Evolutionary conservation across 1,284 basidiomycete species (phyloP).

Genomic region (Coniophora puteana): DNA sequence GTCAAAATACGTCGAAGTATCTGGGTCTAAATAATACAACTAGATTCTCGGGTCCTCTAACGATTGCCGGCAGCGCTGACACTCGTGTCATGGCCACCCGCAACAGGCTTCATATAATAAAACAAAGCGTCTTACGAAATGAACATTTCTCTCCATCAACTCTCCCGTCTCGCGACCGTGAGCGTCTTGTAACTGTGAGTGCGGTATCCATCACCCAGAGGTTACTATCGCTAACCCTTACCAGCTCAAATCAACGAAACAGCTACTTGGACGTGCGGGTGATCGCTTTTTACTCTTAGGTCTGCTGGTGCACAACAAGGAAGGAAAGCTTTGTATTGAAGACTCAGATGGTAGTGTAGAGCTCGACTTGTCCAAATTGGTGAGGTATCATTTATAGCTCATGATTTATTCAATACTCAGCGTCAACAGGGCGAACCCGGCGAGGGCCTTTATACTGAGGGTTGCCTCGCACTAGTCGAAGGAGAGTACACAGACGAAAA

Average conservation of each 20-base stretch:
- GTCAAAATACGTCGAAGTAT: background rate
- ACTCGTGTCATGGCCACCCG: slow-evolving; percentile 75
- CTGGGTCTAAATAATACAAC: slow-evolving; percentile 9
- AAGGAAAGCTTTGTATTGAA: slow-evolving; percentile 89
- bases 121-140: slow-evolving; percentile 86
- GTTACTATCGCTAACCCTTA: slow-evolving; percentile 10
- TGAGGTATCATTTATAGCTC: slow-evolving; percentile 34
- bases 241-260: slow-evolving; percentile 93
- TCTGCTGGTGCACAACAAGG: slow-evolving; percentile 87
- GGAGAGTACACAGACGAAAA: slow-evolving; percentile 95
- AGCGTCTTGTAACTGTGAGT: slow-evolving; percentile 81
- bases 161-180: slow-evolving; percentile 80
- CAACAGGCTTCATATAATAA: slow-evolving; percentile 84
- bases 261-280: slow-evolving; percentile 88
- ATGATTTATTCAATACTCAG: slow-evolving; percentile 5
- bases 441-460: slow-evolving; percentile 96
- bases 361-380: slow-evolving; percentile 86
- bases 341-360: slow-evolving; percentile 91
- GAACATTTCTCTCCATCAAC: slow-evolving; percentile 97
- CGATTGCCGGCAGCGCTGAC: slow-evolving; percentile 75
- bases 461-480: slow-evolving; percentile 92
- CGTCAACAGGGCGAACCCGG: slow-evolving; percentile 77
- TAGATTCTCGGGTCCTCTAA: slow-evolving; percentile 49
- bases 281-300: slow-evolving; percentile 93
- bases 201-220: slow-evolving; percentile 2